Conservation (phyloP, 169 alveolate genomes). For the Eimeria nieschulzi region DNA sequence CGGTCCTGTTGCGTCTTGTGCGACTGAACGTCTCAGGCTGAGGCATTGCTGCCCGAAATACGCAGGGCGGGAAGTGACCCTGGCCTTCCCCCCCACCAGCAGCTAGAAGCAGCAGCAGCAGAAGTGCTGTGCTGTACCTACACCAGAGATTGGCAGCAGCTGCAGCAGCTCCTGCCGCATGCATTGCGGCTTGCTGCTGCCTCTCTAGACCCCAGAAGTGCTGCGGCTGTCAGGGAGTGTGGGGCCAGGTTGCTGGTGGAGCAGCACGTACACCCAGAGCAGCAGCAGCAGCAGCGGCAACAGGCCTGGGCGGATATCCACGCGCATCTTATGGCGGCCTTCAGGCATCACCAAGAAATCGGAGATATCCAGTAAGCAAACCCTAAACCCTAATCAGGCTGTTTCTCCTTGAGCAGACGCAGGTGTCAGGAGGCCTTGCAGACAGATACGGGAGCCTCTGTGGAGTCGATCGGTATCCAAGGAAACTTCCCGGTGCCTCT, state of each 20-base stretch:
- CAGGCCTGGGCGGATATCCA: conserved; percentile 45
- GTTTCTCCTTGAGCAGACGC: too few relatives aligned
- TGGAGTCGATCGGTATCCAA: too few relatives aligned
- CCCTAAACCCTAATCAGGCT: background rate
- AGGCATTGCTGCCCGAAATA: conserved; percentile 30
- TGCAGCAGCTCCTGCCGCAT: conserved; percentile 55
- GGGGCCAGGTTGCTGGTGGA: conserved; percentile 54
- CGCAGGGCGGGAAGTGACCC: conserved; percentile 54
- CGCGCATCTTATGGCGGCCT: conserved; percentile 63
- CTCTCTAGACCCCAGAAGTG: conserved; percentile 56
- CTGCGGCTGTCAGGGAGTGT: conserved; percentile 59
- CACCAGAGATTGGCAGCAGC: conserved; percentile 35
- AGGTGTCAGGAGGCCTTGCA: too few relatives aligned
- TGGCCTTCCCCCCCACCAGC: conserved; percentile 43
- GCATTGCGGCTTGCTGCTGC: conserved; percentile 50
- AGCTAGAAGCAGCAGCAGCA: conserved; percentile 62
- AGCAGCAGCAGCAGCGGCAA: conserved; percentile 30
- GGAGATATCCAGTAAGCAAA: conserved; percentile 25
- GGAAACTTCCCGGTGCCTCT: background rate
- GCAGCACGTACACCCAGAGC: conserved; percentile 37
- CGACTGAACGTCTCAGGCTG: background rate
- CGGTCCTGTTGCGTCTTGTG: too few relatives aligned
- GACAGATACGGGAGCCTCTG: too few relatives aligned
- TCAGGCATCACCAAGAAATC: conserved; percentile 46
- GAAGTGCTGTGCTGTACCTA: conserved; percentile 49